Base-by-base conservation (phyloP, 169 alveolate genomes). In the Plasmodium vivax region DNA sequence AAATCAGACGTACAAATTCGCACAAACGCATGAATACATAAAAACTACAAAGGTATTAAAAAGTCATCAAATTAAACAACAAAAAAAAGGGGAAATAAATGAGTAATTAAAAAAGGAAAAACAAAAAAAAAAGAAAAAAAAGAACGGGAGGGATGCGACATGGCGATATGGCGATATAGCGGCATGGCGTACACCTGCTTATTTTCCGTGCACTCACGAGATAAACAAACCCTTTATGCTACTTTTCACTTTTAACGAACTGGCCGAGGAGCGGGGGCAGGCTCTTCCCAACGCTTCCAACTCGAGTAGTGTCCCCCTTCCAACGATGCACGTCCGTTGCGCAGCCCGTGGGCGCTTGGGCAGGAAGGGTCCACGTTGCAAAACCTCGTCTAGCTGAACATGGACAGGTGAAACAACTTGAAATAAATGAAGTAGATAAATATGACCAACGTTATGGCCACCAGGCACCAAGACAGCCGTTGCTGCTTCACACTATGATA, bases 391-490 rank as follows among this genome's bases (percentile, higher is more conserved):
- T 58, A 87, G 14, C 85, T 43, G 30, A 87, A 58, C 27, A 87
- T 4, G 10, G 94, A 58, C 43, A 90, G 32, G 54, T 82, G 94
- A 23, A 90, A 43, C n/a, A 90, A 43, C 77, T 90, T 90, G 43
- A 90, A 90, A 90, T 90, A 90, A 68, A 90, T 68, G 82, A 90
- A 79, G 27, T 90, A 90, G 6, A 74, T 90, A 81, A 90, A 90
- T 81, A 90, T 58, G 6, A 80, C 36, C 38, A 90, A 41, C 9
- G 92, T 81, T 62, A 90, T 62, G 72, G 41, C 83, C 19, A 87
- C 84, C 34, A 90, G 74, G 23, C 75, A 79, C 94, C 94, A 90
- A n/a, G 94, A 68, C 19, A 82, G 45, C n/a, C 84, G 68, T 81
- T 90, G 94, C 23, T 90, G 94, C 10, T 19, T 90, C 51, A 90